Percentiles rank a stretch among this genome's conserved stretches.
Evolutionary conservation across 352 stramenopile genomes (phyloP).

Genomic region (Phytophthora aleatoria): DNA sequence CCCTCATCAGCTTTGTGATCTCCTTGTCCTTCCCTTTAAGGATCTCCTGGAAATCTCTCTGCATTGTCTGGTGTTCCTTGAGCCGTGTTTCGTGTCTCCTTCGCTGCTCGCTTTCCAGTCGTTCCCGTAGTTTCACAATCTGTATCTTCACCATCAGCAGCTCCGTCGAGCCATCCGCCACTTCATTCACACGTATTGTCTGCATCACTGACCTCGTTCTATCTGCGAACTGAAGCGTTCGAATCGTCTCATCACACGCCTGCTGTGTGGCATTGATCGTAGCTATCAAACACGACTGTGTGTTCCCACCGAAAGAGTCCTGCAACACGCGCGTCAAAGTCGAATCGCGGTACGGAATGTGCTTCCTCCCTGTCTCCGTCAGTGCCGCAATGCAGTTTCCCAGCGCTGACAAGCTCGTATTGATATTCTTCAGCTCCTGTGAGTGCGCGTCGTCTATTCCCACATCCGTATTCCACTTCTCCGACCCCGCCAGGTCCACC

Average conservation of each 20-base stretch:
- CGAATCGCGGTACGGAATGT: conserved; percentile 92
- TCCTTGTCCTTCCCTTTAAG: conserved; percentile 72
- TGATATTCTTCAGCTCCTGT: conserved; percentile 91
- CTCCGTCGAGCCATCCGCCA: conserved; percentile 53
- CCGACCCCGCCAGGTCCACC: conserved; percentile 78
- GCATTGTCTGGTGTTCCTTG: conserved; percentile 61
- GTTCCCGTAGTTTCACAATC: conserved; percentile 56
- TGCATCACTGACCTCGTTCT: conserved; percentile 78
- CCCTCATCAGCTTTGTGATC: conserved; percentile 50
- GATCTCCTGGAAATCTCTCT: conserved; percentile 53
- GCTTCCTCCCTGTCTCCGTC: conserved; percentile 72
- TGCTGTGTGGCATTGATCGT: conserved; percentile 57
- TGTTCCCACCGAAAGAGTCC: conserved; percentile 81
- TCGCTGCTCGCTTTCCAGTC: conserved; percentile 53
- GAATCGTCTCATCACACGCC: conserved; percentile 69
- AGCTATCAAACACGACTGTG: conserved; percentile 71
- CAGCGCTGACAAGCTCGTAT: conserved; percentile 89
- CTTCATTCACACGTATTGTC: conserved; percentile 69
- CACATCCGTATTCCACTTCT: conserved; percentile 86
- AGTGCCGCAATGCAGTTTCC: conserved; percentile 93
- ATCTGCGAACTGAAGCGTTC: conserved; percentile 82
- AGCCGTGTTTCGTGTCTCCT: conserved; percentile 51
- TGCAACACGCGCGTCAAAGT: conserved; percentile 89
- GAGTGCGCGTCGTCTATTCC: conserved; percentile 76
- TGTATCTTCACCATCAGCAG: conserved; percentile 62